phyloP scores from a whole-genome alignment of 2,329 filamentous ascomycete species.

The Triangularia verruculosa region DNA sequence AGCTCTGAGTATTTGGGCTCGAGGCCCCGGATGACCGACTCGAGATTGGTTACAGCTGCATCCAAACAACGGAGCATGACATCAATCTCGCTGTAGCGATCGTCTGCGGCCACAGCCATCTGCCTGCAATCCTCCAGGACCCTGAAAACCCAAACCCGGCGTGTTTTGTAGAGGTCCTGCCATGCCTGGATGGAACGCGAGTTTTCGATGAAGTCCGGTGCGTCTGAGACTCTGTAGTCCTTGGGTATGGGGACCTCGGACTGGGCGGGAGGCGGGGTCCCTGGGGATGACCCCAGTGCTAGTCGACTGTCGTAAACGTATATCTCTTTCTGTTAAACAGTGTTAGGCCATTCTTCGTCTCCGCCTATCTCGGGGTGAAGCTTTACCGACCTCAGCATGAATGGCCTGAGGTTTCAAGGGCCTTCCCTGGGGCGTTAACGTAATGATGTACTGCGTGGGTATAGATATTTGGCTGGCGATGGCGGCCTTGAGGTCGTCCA shows the following conservation, averaged over 20 bases:
- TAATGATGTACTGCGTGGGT: slow-evolving; percentile 73
- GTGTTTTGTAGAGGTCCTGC: slow-evolving; percentile 79
- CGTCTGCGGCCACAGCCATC: slow-evolving; percentile 60
- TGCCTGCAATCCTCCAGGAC: slow-evolving; percentile 66
- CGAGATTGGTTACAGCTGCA: slow-evolving; percentile 81
- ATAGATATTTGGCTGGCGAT: slow-evolving; percentile 73
- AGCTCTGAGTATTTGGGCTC: slow-evolving; percentile 70
- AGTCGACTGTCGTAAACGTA: slow-evolving; percentile 87
- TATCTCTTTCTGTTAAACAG: slow-evolving; percentile 66
- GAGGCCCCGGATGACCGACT: slow-evolving; percentile 68
- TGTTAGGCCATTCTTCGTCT: slow-evolving; percentile 6
- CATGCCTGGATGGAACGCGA: slow-evolving; percentile 81
- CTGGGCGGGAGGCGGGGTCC: slow-evolving; percentile 38
- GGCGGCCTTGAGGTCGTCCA: slow-evolving; percentile 83
- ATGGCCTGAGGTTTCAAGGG: slow-evolving; percentile 79
- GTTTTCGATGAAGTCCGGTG: slow-evolving; percentile 80
- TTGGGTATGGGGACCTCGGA: slow-evolving; percentile 51
- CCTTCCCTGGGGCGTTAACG: slow-evolving; percentile 81
- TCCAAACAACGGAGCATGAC: slow-evolving; percentile 77
- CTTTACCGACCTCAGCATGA: slow-evolving; percentile 65
- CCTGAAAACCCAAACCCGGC: slow-evolving; percentile 73
- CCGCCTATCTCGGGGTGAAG: background rate
- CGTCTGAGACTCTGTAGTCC: slow-evolving; percentile 57
- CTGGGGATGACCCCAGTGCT: slow-evolving; percentile 55
- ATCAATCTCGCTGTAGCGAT: slow-evolving; percentile 69